Percentiles rank a stretch among this genome's conserved stretches.
phyloP scores from a whole-genome alignment of 73 alveolate genomes.

The Uronychia setigera region DNA sequence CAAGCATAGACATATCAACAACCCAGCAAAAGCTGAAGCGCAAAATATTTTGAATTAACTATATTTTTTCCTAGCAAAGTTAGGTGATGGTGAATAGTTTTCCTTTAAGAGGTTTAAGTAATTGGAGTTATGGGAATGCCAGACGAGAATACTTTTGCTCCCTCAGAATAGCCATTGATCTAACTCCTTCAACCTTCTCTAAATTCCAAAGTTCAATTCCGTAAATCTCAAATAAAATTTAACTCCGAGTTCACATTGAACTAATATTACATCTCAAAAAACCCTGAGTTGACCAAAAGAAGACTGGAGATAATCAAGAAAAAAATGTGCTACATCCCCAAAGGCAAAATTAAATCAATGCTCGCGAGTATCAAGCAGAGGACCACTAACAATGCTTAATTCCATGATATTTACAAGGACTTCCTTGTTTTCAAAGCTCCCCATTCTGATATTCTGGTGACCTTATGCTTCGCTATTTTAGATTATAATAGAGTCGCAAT shows the following conservation, averaged over 20 bases:
- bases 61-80: too few relatives aligned
- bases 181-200: neutral
- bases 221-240: neutral
- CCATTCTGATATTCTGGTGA: slow-evolving; percentile 9
- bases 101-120: neutral
- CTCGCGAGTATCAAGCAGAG: neutral
- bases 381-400: neutral
- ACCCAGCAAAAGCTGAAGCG: neutral
- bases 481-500: slow-evolving; percentile 17
- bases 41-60: neutral
- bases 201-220: neutral
- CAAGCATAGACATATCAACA: neutral
- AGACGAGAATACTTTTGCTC: neutral
- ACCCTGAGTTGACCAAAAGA: neutral
- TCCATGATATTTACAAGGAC: slow-evolving; percentile 41
- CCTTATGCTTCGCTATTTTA: slow-evolving; percentile 17
- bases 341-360: neutral
- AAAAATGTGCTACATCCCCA: slow-evolving; percentile 2
- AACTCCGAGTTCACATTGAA: neutral
- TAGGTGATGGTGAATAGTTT: neutral
- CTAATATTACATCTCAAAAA: neutral
- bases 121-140: neutral
- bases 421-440: slow-evolving; percentile 37
- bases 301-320: neutral
- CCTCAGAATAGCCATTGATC: neutral